phyloP scores from a whole-genome alignment of 2,329 filamentous ascomycete genomes.

The Diaporthe sp. region DNA sequence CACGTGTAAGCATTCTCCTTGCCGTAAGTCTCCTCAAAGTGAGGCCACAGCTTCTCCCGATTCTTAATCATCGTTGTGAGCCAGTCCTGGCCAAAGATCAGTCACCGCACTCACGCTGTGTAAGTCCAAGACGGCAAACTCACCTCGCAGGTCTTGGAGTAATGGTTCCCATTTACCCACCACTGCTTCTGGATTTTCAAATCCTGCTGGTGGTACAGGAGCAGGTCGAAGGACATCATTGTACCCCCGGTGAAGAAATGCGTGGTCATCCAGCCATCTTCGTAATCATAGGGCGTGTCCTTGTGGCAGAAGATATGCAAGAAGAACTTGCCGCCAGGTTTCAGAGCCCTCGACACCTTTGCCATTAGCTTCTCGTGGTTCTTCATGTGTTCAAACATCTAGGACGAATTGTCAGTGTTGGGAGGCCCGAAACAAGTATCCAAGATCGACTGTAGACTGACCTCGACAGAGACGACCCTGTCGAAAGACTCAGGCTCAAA shows the following conservation, averaged over 20 bases:
- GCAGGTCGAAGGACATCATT: constrained; percentile 77
- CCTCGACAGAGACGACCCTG: constrained; percentile 76
- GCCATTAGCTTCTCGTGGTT: constrained; percentile 78
- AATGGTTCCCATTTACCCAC: constrained; percentile 79
- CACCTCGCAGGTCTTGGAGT: constrained; percentile 78
- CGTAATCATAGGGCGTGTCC: constrained; percentile 77
- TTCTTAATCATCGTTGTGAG: constrained; percentile 70
- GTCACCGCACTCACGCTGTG: background rate
- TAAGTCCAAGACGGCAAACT: constrained; percentile 39
- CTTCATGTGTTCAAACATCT: constrained; percentile 84
- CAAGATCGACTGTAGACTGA: constrained; percentile 39
- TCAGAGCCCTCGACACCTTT: constrained; percentile 72
- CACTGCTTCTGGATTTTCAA: constrained; percentile 73
- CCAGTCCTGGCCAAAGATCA: constrained; percentile 66
- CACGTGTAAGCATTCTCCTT: constrained; percentile 70
- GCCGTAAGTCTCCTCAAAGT: constrained; percentile 75
- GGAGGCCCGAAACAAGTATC: constrained; percentile 3
- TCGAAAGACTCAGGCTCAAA: constrained; percentile 72
- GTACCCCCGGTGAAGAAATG: constrained; percentile 82
- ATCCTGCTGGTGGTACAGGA: constrained; percentile 77
- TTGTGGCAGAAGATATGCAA: constrained; percentile 78
- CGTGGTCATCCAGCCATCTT: constrained; percentile 81
- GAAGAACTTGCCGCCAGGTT: constrained; percentile 75
- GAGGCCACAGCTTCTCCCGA: constrained; percentile 74
- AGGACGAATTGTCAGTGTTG: background rate